Percentiles rank a stretch among this genome's conserved stretches.
Evolutionary conservation across 2,329 filamentous ascomycete genomes (phyloP).

Genomic region (Paracoccidioides brasiliensis): DNA sequence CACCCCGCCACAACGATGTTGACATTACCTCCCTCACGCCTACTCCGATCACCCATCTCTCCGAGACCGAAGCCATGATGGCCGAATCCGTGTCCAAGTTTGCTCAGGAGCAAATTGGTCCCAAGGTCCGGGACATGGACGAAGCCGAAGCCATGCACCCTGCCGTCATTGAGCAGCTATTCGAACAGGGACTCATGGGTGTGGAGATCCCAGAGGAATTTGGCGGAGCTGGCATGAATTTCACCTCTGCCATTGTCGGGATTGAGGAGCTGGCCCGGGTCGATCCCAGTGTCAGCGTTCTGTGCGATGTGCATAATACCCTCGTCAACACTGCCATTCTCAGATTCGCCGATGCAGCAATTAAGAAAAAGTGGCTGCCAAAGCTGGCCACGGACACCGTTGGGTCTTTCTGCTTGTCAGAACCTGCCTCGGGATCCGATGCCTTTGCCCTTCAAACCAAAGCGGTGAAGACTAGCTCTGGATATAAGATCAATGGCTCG

Average conservation of each 20-base stretch:
- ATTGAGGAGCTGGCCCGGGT: conserved; percentile 94
- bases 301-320: conserved; percentile 97
- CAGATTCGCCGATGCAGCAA: conserved; percentile 63
- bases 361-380: conserved; percentile 83
- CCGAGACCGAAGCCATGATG: conserved; percentile 82
- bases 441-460: conserved; percentile 91
- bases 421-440: conserved; percentile 86
- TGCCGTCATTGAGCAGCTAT: conserved; percentile 74
- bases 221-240: conserved; percentile 96
- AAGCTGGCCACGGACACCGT: conserved; percentile 79
- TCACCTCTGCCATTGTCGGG: conserved; percentile 86
- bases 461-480: conserved; percentile 66
- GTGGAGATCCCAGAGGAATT: conserved; percentile 96
- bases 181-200: conserved; percentile 95
- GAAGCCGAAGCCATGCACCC: conserved; percentile 92
- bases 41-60: conserved; percentile 85
- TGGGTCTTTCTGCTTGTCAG: conserved; percentile 80
- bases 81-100: conserved; percentile 83
- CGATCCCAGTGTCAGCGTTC: conserved; percentile 85
- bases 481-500: conserved; percentile 75
- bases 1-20: conserved; percentile 40
- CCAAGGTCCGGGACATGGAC: conserved; percentile 93
- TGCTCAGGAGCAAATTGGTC: conserved; percentile 73
- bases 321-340: conserved; percentile 87
- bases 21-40: conserved; percentile 68